These are phyloP conservation scores for Massarina eburnea DNA, from an alignment of 2,329 filamentous ascomycete species.

Conservation along the genomic window DNA sequence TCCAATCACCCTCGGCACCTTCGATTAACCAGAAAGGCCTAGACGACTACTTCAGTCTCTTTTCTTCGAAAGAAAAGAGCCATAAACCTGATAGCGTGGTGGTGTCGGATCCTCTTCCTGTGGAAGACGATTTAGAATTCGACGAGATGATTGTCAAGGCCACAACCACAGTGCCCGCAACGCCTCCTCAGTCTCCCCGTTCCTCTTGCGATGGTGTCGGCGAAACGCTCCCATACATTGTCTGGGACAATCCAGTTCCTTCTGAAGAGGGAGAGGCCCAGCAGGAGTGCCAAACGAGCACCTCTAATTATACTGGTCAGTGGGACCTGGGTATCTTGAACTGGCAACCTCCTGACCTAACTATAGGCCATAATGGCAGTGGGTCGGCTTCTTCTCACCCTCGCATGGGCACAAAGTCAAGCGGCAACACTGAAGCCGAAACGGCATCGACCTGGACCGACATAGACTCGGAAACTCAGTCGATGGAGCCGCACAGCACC, in stretches of 20 bases:
- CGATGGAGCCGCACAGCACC: not conserved
- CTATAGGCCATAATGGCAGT: conserved; percentile 5
- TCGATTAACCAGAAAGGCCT: not conserved
- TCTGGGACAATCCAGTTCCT: conserved; percentile 8
- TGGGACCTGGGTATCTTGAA: no score
- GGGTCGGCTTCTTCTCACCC: not conserved
- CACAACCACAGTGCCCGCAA: not conserved
- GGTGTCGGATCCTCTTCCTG: not conserved
- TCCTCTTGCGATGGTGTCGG: not conserved
- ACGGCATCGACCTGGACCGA: conserved; percentile 1
- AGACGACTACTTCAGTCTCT: conserved; percentile 18
- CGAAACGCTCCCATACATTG: conserved; percentile 9
- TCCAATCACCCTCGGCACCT: conserved; percentile 6
- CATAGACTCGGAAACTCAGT: not conserved
- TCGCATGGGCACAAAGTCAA: not conserved
- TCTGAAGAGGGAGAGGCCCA: conserved; percentile 1
- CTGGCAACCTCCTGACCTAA: no score
- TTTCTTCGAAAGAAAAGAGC: not conserved
- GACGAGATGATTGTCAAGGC: not conserved
- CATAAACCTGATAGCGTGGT: not conserved
- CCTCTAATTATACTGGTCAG: no score
- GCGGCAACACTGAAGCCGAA: not conserved
- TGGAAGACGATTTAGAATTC: not conserved
- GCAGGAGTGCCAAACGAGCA: conserved; percentile 6
- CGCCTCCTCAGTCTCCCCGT: not conserved